Evolutionary conservation across 345 rosid genomes (phyloP).

Genomic region (Gynandropsis gynandra): DNA sequence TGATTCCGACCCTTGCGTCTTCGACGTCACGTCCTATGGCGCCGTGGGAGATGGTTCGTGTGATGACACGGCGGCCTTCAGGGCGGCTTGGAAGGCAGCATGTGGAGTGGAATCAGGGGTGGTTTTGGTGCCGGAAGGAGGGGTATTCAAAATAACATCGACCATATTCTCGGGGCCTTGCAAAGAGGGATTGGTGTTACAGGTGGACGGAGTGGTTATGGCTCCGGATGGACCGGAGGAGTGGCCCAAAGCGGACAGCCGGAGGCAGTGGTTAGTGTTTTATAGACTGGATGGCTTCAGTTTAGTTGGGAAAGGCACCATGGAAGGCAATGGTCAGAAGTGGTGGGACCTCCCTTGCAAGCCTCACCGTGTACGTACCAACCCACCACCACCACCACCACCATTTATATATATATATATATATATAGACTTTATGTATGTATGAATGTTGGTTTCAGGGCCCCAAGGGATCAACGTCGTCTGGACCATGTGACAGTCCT

Average conservation of each 20-base stretch:
- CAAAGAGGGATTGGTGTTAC: conserved; percentile 70
- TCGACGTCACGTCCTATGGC: conserved; percentile 66
- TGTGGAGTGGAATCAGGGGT: conserved; percentile 64
- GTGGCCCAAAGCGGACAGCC: conserved; percentile 77
- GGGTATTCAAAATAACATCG: conserved; percentile 66
- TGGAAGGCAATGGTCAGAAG: conserved; percentile 91
- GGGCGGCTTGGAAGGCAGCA: conserved; percentile 81
- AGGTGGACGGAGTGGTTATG: conserved; percentile 81
- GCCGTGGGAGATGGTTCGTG: conserved; percentile 80
- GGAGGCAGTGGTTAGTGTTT: conserved; percentile 85
- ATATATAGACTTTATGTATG: no score
- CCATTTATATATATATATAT: no score
- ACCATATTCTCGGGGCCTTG: conserved; percentile 93
- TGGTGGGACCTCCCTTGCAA: conserved; percentile 99
- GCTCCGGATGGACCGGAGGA: conserved; percentile 86
- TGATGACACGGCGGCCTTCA: conserved; percentile 78
- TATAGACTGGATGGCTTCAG: conserved; percentile 58
- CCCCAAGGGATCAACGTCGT: conserved; percentile 45
- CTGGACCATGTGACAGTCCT: conserved; percentile 83
- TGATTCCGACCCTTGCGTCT: conserved; percentile 28
- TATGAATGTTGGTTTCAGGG: conserved; percentile 40
- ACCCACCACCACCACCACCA: no score
- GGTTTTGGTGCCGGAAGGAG: conserved; percentile 58
- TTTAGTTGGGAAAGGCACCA: conserved; percentile 67
- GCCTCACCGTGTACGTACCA: conserved; percentile 78